phyloP scores from a whole-genome alignment of 164 flowering plant genomes.

The Berberis vulgaris region DNA sequence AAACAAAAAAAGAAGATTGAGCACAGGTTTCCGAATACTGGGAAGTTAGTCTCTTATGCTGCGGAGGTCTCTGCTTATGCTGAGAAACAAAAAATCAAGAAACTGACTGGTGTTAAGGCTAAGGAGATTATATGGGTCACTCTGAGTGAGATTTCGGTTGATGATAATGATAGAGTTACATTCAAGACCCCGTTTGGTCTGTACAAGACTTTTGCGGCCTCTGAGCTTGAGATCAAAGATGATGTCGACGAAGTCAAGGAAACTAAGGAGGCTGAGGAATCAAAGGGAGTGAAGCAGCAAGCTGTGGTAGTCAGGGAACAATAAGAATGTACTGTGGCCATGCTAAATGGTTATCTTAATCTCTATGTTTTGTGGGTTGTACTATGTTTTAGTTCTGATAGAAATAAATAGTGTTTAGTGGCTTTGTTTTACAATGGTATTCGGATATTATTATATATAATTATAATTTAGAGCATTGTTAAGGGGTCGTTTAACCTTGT shows the following conservation, averaged over 20 bases:
- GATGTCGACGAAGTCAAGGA: conserved; percentile 12
- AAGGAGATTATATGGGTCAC: conserved; percentile 77
- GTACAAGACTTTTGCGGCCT: conserved; percentile 40
- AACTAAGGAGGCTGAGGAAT: conserved; percentile 7
- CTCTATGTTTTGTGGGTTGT: not conserved
- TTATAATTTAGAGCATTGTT: not conserved
- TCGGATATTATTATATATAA: not conserved
- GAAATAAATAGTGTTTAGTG: not conserved
- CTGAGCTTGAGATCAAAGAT: conserved; percentile 45
- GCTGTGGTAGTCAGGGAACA: not conserved
- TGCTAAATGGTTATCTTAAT: not conserved
- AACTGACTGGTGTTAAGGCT: conserved; percentile 71
- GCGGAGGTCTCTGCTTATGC: conserved; percentile 61
- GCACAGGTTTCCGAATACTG: conserved; percentile 61
- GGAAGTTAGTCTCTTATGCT: conserved; percentile 41
- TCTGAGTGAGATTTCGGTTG: conserved; percentile 37
- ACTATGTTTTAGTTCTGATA: not conserved
- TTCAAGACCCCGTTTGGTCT: conserved; percentile 57
- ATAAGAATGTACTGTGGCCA: not conserved
- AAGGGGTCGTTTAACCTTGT: too few species aligned
- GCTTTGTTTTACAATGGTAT: not conserved
- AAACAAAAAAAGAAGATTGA: conserved; percentile 57
- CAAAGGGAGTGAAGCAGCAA: conserved; percentile 10
- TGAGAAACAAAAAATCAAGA: conserved; percentile 51
- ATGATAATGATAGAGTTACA: conserved; percentile 44